Percentiles rank a stretch among this genome's conserved stretches.
These are phyloP conservation scores for Plasmodium vivax DNA, from an alignment of 169 alveolate species.

Conservation along the genomic window DNA sequence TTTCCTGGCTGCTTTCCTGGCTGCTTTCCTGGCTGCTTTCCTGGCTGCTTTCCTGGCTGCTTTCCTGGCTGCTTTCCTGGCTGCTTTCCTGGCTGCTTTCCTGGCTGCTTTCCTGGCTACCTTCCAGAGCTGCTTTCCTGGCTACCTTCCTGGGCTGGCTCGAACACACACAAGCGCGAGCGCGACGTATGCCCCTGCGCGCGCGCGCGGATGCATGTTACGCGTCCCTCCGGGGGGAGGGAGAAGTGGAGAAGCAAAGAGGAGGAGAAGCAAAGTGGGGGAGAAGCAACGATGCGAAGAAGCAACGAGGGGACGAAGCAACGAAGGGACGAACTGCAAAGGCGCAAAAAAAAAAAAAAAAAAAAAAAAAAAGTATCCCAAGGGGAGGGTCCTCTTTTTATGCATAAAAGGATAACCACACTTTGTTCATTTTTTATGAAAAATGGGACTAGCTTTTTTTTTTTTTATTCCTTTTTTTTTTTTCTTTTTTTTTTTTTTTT, in stretches of 20 bases:
- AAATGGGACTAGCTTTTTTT: not conserved
- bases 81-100: no score
- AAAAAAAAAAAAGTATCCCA: not conserved
- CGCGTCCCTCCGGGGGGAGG: not conserved
- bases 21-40: no score
- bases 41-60: no score
- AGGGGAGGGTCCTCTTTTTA: slow-evolving; percentile 1
- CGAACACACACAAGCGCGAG: not conserved
- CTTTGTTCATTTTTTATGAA: slow-evolving; percentile 6
- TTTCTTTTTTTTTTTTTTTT: not conserved
- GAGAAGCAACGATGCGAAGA: not conserved
- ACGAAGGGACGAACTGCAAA: not conserved
- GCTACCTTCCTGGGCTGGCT: not conserved
- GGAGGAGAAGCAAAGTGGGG: no score
- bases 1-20: no score
- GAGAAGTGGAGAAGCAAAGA: no score
- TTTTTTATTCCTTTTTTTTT: not conserved
- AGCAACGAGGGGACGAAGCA: not conserved
- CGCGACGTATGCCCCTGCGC: no score
- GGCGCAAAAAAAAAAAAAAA: not conserved
- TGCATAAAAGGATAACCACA: not conserved
- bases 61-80: no score
- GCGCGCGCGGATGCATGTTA: not conserved
- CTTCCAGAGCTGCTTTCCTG: not conserved
- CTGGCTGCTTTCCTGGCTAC: no score